Evolutionary conservation across 208 protist genomes (phyloP), one percentile per base, ranked within the genome.

Genomic region (Jaenimonas drosophilae): DNA sequence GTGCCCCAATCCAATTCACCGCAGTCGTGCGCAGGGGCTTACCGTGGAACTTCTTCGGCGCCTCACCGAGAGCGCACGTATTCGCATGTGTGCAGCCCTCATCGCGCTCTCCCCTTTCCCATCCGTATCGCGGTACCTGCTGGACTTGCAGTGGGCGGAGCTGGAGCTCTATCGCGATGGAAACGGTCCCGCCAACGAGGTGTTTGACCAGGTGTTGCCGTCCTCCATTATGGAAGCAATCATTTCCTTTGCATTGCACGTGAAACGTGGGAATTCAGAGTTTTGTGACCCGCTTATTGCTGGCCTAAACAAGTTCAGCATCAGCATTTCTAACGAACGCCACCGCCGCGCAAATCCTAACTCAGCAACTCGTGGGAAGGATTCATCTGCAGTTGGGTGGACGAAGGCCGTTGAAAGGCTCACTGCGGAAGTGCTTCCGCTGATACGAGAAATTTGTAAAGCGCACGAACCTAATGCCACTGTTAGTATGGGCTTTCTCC

Each of bases 251-350:
- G 6, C 73, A 6, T 24, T 44, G 20, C 59, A 71, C 4, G 29
- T 86, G 4, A 26, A 36, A 3, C 34, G 45, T 17, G 64, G 73
- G 3, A 56, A 81, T 30, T 31, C 46, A 5, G 56, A 54, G 5
- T 90, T 90, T 63, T n/a, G 85, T 2, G 76, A 90, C 24, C 75
- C 74, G n/a, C 44, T 90, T 3, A 61, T 90, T 12, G 73, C 63
- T 2, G 57, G 58, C 12, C 27, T 90, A 23, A 86, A 84, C 49
- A 80, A 84, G 58, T 41, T 90, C 14, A 57, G 68, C 5, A 44
- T 73, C 28, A 9, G 44, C 34, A 16, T 54, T 42, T 66, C 39
- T n/a, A n/a, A n/a, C n/a, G n/a, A n/a, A n/a, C n/a, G n/a, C n/a
- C n/a, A n/a, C n/a, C n/a, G n/a, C n/a, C n/a, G n/a, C n/a, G n/a